Evolutionary conservation across 2,329 filamentous ascomycete genomes (phyloP), one percentile per base, ranked within the genome.

Genomic region (Pseudomassariella vexata): DNA sequence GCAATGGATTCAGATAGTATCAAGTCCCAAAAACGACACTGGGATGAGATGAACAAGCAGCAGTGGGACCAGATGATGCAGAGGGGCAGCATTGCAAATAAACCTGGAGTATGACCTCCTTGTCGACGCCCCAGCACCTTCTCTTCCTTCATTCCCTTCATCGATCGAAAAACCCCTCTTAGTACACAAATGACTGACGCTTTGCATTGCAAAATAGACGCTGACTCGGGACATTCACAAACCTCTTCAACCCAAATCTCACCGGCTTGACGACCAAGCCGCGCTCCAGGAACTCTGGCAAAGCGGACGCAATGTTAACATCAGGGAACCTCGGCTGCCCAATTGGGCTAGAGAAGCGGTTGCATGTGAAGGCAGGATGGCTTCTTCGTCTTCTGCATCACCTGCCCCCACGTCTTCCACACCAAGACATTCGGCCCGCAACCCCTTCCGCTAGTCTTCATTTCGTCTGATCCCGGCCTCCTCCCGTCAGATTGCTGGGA

Each of bases 281-380:
- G 47, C 42, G 15, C 14, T 50, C 22, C 28, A 34, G 27, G 44
- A 42, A 22, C 32, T 43, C 8, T n/a, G n/a, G n/a, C 47, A 40
- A 14, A 30, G 39, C 8, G 39, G 35, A 15, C 38, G 42, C 26
- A 19, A 22, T 16, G 23, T 24, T 14, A 37, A 36, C 9, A 9
- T 9, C 16, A 48, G 43, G 25, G 37, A 39, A 5, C 45, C 42
- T 30, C 42, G 42, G 27, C 44, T 53, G 14, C 50, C 49, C 11
- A 23, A n/a, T 18, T 53, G 52, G 50, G 52, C 51, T 28, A 40
- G 25, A 15, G 30, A 45, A 20, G 40, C 50, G 15, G 38, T 52
- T 17, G 31, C 38, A 11, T 26, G n/a, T 14, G 24, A 37, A 19
- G 35, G 30, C 15, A 40, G 42, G 35, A 12, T 19, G 17, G 14